Conservation (phyloP, 371 early-diverging fungal genomes). For the Lichtheimia ramosa region DNA sequence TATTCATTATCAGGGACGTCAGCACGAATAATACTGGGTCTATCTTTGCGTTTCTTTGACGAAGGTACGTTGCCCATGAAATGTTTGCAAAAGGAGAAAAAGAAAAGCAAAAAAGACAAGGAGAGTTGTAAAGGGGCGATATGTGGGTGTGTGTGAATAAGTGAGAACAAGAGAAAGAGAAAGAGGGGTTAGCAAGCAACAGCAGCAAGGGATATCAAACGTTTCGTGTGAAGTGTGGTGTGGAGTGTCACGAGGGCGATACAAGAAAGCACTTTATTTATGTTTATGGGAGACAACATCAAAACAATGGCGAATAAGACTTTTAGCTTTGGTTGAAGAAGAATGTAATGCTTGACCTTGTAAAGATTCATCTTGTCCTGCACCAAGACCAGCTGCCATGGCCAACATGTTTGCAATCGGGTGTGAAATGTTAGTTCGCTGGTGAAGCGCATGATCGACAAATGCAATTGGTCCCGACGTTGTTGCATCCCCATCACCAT, state of each 20-base stretch:
- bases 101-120: slow-evolving; percentile 11
- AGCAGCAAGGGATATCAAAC: not conserved
- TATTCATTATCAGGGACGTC: slow-evolving; percentile 41
- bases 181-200: not conserved
- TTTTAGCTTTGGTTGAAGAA: slow-evolving; percentile 29
- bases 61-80: slow-evolving; percentile 29
- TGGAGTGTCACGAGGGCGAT: not conserved
- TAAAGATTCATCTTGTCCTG: slow-evolving; percentile 11
- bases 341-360: slow-evolving; percentile 22
- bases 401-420: slow-evolving; percentile 19
- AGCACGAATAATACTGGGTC: slow-evolving; percentile 38
- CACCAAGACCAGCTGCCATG: slow-evolving; percentile 29
- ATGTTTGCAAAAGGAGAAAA: slow-evolving; percentile 9
- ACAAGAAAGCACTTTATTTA: not conserved
- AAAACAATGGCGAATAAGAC: slow-evolving; percentile 29
- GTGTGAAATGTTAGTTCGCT: slow-evolving; percentile 28
- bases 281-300: slow-evolving; percentile 5
- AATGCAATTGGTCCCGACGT: slow-evolving; percentile 18
- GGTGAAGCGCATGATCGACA: slow-evolving; percentile 26
- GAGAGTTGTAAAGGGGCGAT: not conserved
- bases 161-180: not conserved
- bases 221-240: too few species aligned
- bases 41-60: slow-evolving; percentile 38
- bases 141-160: not conserved
- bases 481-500: not conserved